Evolutionary conservation across 208 protist genomes (phyloP), one percentile per base, ranked within the genome.

Genomic region (Leishmania aethiopica): DNA sequence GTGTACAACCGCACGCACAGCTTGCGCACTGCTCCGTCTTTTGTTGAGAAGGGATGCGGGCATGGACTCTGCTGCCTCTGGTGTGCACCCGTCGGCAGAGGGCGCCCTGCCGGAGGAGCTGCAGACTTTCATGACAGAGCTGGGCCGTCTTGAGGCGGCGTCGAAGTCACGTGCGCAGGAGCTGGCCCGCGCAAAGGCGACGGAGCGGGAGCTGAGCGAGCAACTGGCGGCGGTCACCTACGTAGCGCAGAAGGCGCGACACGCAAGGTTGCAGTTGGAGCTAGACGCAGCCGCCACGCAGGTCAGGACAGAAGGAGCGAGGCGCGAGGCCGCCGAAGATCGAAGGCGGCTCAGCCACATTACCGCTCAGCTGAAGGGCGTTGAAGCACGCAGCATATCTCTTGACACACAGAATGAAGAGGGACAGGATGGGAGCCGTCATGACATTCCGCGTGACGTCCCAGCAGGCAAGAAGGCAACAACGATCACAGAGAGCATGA

Each of bases 91-190:
- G n/a, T 77, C 25, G 53, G 53, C 59, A 28, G 25, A 69, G 10
- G 66, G 60, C 60, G 77, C 53, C 37, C 35, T 40, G 37, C 8
- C 25, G 8, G 66, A 69, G 47, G 81, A 25, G 5, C 40, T 81
- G 47, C 45, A 80, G 22, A 67, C 64, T 10, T 89, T 89, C 40
- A 67, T 89, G 45, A 49, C 73, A 25, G 85, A 89, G 79, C 79
- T 89, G 1, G 69, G n/a, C 5, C 83, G 81, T 3, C 67, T 89
- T 35, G 78, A 89, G 53, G 45, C 70, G 3, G 67, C 22, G 1
- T 75, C 82, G 3, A 55, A 67, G 10, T 53, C 69, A 32, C 77
- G 77, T 25, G 25, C 71, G 1, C 45, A 64, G 37, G 71, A 84
- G 32, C 64, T 86, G 45, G 77, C 71, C 8, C 53, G 45, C 42